These are phyloP conservation scores for Miamiensis avidus DNA, from an alignment of 169 alveolate species.

Conservation along the genomic window DNA sequence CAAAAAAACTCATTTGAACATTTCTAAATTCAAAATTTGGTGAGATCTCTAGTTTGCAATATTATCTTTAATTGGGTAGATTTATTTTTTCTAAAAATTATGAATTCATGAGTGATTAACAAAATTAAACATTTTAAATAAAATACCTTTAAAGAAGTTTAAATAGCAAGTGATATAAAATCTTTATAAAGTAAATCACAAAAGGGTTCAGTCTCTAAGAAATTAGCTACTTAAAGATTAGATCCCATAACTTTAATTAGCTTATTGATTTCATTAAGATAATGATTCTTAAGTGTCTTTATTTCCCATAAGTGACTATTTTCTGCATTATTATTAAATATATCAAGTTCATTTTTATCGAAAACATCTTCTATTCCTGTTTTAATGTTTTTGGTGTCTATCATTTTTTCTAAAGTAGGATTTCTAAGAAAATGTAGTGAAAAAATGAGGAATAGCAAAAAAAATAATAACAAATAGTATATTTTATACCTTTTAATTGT, in stretches of 20 bases:
- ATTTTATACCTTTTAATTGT: slow-evolving; percentile 13
- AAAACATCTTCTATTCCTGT: slow-evolving; percentile 10
- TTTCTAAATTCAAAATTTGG: not conserved
- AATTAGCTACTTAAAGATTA: slow-evolving; percentile 9
- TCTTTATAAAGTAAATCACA: slow-evolving; percentile 10
- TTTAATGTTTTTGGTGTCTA: slow-evolving; percentile 18
- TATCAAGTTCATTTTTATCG: not conserved
- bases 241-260: slow-evolving; percentile 22
- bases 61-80: too few species aligned
- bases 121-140: too few species aligned
- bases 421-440: not conserved
- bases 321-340: slow-evolving; percentile 8
- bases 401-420: slow-evolving; percentile 12
- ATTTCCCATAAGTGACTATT: slow-evolving; percentile 22
- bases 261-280: slow-evolving; percentile 22
- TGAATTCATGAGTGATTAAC: not conserved
- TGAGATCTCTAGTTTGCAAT: not conserved
- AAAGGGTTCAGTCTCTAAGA: slow-evolving; percentile 13
- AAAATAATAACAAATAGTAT: too few species aligned
- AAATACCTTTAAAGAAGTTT: slow-evolving; percentile 1
- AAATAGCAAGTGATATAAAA: slow-evolving; percentile 1
- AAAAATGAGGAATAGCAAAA: too few species aligned
- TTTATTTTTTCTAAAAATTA: not conserved
- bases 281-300: slow-evolving; percentile 10
- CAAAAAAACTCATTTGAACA: not conserved